These are phyloP conservation scores for Stipa capillata DNA, from an alignment of 176 grass and related monocot genomes.

Conservation along the genomic window DNA sequence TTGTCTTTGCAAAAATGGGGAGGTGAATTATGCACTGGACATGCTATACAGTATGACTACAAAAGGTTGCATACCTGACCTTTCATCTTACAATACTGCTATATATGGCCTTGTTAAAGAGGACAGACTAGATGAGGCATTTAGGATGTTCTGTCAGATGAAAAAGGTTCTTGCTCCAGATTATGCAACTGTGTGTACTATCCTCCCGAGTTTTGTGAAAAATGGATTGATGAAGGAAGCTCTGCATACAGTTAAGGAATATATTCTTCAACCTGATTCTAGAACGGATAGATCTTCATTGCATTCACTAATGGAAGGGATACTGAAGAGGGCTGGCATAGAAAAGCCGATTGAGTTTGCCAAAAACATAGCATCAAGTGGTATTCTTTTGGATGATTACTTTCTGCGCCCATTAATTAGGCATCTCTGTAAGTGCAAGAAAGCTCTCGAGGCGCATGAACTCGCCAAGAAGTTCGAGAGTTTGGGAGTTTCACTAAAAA, in stretches of 20 bases:
- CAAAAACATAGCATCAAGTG: slow-evolving; percentile 37
- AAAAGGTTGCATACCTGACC: slow-evolving; percentile 57
- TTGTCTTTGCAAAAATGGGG: slow-evolving; percentile 91
- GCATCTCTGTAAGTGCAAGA: slow-evolving; percentile 69
- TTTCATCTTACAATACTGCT: slow-evolving; percentile 82
- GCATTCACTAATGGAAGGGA: slow-evolving; percentile 65
- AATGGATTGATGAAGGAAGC: slow-evolving; percentile 62
- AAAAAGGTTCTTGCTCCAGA: slow-evolving; percentile 80
- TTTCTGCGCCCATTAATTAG: slow-evolving; percentile 84
- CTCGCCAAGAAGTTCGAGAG: slow-evolving; percentile 56
- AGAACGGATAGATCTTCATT: slow-evolving; percentile 46
- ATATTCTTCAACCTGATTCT: slow-evolving; percentile 40
- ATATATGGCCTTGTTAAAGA: slow-evolving; percentile 77
- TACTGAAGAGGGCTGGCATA: slow-evolving; percentile 66
- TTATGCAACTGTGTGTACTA: slow-evolving; percentile 70
- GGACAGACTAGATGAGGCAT: slow-evolving; percentile 59
- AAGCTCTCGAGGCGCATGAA: slow-evolving; percentile 53
- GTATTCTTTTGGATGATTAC: slow-evolving; percentile 54
- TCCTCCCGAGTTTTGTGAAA: slow-evolving; percentile 72
- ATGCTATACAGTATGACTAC: slow-evolving; percentile 68
- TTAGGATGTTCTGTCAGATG: slow-evolving; percentile 85
- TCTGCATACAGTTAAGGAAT: slow-evolving; percentile 46
- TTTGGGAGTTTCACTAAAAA: slow-evolving; percentile 47
- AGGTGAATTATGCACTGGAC: slow-evolving; percentile 58
- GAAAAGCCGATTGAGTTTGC: slow-evolving; percentile 68